Base-by-base conservation (phyloP, 2,329 filamentous ascomycete genomes). In the Claviceps sp. region DNA sequence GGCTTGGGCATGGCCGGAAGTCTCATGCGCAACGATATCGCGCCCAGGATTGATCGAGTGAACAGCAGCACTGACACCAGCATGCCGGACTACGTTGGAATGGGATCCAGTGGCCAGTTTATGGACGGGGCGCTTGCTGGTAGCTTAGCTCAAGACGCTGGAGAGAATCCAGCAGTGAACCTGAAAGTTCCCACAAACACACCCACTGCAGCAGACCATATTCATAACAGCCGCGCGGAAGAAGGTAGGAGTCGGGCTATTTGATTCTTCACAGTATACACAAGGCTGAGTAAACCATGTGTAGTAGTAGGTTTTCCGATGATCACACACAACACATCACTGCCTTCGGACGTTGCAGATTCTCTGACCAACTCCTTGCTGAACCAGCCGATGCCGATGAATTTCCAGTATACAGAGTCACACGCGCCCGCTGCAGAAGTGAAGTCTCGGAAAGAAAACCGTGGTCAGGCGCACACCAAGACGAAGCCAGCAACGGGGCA, bases 291-390 rank as follows among this genome's bases (percentile, higher is more conserved):
- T 19, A 17, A 34, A 39, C 4, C 14, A 17, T 22, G 8, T 34
- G 2, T 11, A 61, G 59, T 49, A 14, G 37, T 53, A 26, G 51
- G 56, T 10, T 59, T 60, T 42, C 58, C 60, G 13, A 46, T 57
- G 16, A 55, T 60, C 24, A 47, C 55, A 8, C 48, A 61, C 34
- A 51, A 52, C 19, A 41, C 54, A 19, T 49, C 49, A 5, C 52
- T 65, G 3, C 56, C 63, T 2, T 52, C 64, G 2, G 69, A 71
- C 38, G 60, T 75, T 4, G 67, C 70, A 5, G 65, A 65, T 5
- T 67, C 70, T n/a, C 62, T 77, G 50, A 72, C 72, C 0, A 67
- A 71, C 51, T 75, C 74, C 0, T 60, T 78, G 41, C 63, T 77
- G 30, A 75, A 73, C 48, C 74, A 77, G 50, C 70, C 73, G 11